Conservation (phyloP, 75 land plant genomes). For the Selaginella tamariscina region DNA sequence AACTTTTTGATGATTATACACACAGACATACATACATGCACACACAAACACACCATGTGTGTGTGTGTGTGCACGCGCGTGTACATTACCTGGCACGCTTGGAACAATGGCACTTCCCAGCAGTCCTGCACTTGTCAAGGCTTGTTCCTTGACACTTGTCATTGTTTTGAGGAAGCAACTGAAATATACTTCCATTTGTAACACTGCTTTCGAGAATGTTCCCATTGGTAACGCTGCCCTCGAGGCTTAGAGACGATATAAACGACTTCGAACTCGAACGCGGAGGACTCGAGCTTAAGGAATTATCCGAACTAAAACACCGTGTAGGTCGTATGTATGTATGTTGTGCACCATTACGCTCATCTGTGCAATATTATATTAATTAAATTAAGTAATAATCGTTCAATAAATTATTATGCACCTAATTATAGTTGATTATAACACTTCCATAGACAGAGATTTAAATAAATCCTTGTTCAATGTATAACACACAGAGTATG, state of each 20-base stretch:
- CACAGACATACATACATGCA: too few relatives aligned
- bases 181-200: not conserved
- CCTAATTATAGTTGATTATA: not conserved
- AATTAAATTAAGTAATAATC: too few relatives aligned
- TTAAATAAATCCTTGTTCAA: too few relatives aligned
- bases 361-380: too few relatives aligned
- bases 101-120: not conserved
- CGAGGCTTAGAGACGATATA: conserved; percentile 52
- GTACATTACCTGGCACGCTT: not conserved
- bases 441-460: too few relatives aligned
- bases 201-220: not conserved
- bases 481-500: too few relatives aligned
- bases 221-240: conserved; percentile 29
- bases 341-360: not conserved
- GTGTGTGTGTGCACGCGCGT: too few relatives aligned
- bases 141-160: not conserved
- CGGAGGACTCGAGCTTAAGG: conserved; percentile 47
- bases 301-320: conserved; percentile 40
- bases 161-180: not conserved
- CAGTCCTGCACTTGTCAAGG: not conserved
- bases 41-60: too few relatives aligned
- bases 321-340: not conserved
- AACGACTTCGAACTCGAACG: conserved; percentile 42
- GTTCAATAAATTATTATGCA: not conserved
- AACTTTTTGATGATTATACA: too few relatives aligned